Percentiles rank a stretch among this genome's conserved stretches.
These are phyloP conservation scores for Begonia peltatifolia DNA, from an alignment of 306 rosid species.

Conservation along the genomic window DNA sequence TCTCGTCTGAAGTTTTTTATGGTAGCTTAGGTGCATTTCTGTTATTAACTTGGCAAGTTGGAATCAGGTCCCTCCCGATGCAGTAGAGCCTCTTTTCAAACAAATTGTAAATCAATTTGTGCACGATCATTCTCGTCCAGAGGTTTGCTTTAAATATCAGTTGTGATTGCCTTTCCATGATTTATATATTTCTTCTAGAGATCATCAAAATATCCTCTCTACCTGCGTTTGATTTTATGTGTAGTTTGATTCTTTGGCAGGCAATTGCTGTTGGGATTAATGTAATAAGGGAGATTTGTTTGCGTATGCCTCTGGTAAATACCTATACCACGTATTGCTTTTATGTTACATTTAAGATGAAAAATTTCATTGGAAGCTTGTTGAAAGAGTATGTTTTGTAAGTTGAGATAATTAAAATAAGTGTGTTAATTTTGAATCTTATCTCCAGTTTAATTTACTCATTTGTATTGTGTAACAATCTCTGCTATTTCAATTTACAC, in stretches of 20 bases:
- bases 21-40: neutral
- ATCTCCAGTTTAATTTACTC: too few relatives aligned
- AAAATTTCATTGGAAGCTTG: too few relatives aligned
- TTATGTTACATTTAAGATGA: neutral
- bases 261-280: conserved; percentile 91
- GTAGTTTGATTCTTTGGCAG: conserved; percentile 23
- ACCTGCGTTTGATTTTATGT: conserved; percentile 7
- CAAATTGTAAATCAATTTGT: conserved; percentile 81
- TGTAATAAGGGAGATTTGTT: conserved; percentile 63
- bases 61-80: conserved; percentile 82
- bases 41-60: conserved; percentile 3
- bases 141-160: conserved; percentile 33
- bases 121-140: conserved; percentile 83
- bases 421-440: too few relatives aligned
- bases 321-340: conserved; percentile 2
- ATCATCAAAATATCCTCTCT: conserved; percentile 5
- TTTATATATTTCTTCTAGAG: neutral
- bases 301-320: conserved; percentile 85
- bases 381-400: too few relatives aligned
- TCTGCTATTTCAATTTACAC: too few relatives aligned
- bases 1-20: too few relatives aligned
- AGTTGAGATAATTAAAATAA: too few relatives aligned
- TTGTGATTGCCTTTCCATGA: conserved; percentile 1
- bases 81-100: conserved; percentile 66
- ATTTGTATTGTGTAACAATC: too few relatives aligned